Base-by-base conservation (phyloP, 352 stramenopile species). In the Thalassiosira oceanica region DNA sequence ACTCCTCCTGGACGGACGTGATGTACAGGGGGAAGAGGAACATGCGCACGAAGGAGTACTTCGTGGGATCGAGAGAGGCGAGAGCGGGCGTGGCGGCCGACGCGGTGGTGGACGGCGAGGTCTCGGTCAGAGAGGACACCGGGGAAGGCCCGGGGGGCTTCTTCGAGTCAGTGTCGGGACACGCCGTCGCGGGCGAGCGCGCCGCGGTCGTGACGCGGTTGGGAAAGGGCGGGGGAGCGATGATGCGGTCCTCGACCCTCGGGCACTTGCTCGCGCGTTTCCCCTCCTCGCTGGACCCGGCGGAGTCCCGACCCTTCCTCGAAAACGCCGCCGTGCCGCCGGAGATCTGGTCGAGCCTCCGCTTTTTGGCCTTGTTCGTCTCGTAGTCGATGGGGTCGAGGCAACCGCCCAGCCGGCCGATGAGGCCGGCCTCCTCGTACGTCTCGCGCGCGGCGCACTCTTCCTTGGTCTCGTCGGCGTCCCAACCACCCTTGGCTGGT, bases 401-500 rank as follows among this genome's bases (percentile, higher is more conserved):
- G 10, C 39, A 53, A 15, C 60, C 65, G n/a, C 84, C 84, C 11
- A 91, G 49, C 27, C 68, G 49, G n/a, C 81, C 80, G 6, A 90
- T 41, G 23, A 97, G 85, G 21, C 95, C 95, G 1, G 86, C 93
- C 74, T 98, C 95, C 74, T 98, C 95, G 53, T 95, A 94, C 4
- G 89, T 93, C 73, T 98, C 95, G 3, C 95, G 85, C 36, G 93
- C 72, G 2, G 93, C 95, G 58, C 92, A 94, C 55, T 97, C 89
- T 52, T 92, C 79, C n/a, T 90, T 76, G 0, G 86, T 92, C 71
- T 98, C 95, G 61, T 98, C 95, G 16, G 44, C 85, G 72, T 98
- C 95, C 95, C 95, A 98, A 0, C 94, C 95, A 35, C 95, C 95
- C 70, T 98, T 98, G n/a, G 95, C n/a, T n/a, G n/a, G n/a, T n/a